Evolutionary conservation across 2,329 filamentous ascomycete species (phyloP).

Genomic region (Aspergillus sp.): DNA sequence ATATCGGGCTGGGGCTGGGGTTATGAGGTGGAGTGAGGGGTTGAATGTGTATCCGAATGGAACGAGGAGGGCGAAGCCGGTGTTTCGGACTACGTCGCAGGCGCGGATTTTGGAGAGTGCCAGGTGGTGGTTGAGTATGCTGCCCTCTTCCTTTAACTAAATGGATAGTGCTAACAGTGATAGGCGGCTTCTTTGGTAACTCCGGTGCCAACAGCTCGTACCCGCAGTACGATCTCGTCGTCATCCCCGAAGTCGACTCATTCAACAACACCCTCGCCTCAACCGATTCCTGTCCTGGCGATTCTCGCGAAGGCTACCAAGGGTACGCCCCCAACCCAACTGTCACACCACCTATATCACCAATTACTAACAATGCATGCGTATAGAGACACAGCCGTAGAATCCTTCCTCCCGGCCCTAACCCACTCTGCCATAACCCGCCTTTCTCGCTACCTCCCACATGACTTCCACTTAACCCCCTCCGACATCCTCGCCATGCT

Average conservation of each 20-base stretch:
- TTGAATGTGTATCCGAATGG: conserved; percentile 38
- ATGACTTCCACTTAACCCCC: conserved; percentile 43
- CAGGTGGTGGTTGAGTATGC: conserved; percentile 37
- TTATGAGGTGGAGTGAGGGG: conserved; percentile 43
- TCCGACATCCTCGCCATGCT: conserved; percentile 48
- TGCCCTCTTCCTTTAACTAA: too few species aligned
- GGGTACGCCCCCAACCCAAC: conserved; percentile 13
- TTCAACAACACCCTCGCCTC: conserved; percentile 49
- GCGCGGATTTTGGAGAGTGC: conserved; percentile 48
- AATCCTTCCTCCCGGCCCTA: conserved; percentile 41
- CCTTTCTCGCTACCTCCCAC: conserved; percentile 42
- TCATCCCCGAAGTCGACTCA: conserved; percentile 45
- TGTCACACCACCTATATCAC: neutral
- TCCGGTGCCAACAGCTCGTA: conserved; percentile 18
- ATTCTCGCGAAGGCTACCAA: conserved; percentile 28
- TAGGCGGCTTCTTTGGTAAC: conserved; percentile 27
- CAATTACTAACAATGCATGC: neutral
- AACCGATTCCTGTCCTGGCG: conserved; percentile 26
- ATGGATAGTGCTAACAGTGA: conserved; percentile 22
- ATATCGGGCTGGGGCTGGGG: conserved; percentile 44
- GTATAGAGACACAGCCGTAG: conserved; percentile 20
- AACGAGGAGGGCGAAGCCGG: conserved; percentile 43
- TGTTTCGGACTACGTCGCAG: conserved; percentile 50
- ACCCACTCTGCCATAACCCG: conserved; percentile 40
- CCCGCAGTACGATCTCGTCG: conserved; percentile 34